Evolutionary conservation across 148 eudicot genomes (phyloP).

Genomic region (Cornus controversa): DNA sequence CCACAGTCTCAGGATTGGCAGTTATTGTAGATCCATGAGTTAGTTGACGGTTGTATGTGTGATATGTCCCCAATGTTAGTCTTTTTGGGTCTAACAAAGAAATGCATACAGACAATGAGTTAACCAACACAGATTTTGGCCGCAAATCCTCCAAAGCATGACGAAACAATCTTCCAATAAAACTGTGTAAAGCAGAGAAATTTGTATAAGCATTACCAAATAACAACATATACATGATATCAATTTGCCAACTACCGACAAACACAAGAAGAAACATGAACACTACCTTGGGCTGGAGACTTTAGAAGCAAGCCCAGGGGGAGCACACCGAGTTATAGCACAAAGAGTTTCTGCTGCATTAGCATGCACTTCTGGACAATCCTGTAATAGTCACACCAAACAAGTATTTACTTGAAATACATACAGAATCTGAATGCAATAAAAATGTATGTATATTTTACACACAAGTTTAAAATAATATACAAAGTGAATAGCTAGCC

Average conservation of each 20-base stretch:
- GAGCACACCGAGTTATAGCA: constrained; percentile 83
- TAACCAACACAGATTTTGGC: constrained; percentile 87
- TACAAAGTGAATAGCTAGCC: not conserved
- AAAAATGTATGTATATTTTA: not conserved
- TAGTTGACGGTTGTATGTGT: constrained; percentile 70
- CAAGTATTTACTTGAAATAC: not conserved
- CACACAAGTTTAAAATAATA: not conserved
- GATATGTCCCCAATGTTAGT: constrained; percentile 61
- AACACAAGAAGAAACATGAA: not conserved
- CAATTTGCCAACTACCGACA: not conserved
- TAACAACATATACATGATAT: not conserved
- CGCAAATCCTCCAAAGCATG: constrained; percentile 91
- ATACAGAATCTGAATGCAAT: not conserved
- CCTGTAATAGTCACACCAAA: constrained; percentile 42
- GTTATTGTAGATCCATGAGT: constrained; percentile 56
- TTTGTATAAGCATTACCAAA: constrained; percentile 8
- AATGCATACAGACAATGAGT: constrained; percentile 83
- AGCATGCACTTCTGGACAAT: constrained; percentile 96
- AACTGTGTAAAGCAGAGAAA: constrained; percentile 43
- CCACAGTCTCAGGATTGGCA: constrained; percentile 74
- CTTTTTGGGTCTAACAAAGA: constrained; percentile 94
- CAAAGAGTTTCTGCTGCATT: constrained; percentile 94
- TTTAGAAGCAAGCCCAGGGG: constrained; percentile 78
- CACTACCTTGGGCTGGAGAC: constrained; percentile 84
- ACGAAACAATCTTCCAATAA: constrained; percentile 74